Evolutionary conservation across 129 eudicot genomes (phyloP).

Genomic region (Flaveria sonorensis): DNA sequence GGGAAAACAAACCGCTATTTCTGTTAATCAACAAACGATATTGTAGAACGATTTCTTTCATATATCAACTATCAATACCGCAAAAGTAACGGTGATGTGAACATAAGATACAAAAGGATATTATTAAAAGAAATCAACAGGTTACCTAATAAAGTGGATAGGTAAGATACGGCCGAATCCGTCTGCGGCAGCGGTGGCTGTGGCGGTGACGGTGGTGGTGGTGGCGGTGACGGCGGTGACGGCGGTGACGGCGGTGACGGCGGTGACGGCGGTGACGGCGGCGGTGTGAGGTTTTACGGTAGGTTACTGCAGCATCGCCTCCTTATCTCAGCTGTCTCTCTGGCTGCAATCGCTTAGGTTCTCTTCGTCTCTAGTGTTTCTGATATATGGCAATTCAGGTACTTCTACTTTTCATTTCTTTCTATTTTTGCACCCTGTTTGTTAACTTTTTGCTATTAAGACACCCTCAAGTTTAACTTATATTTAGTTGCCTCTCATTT

Average conservation of each 20-base stretch:
- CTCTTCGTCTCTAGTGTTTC: neutral
- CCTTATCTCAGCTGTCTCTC: conserved; percentile 36
- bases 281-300: conserved; percentile 9
- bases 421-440: neutral
- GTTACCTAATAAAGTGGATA: conserved; percentile 20
- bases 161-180: conserved; percentile 9
- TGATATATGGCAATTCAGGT: conserved; percentile 31
- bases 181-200: neutral
- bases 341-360: conserved; percentile 29
- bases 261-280: neutral
- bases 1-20: neutral
- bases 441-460: neutral
- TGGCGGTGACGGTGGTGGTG: neutral
- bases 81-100: neutral
- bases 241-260: neutral
- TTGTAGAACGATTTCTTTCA: neutral
- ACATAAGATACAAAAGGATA: conserved; percentile 4
- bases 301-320: conserved; percentile 36
- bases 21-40: conserved; percentile 6
- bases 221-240: neutral
- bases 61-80: neutral
- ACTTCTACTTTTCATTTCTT: neutral
- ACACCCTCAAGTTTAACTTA: neutral
- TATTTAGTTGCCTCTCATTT: neutral
- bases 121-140: conserved; percentile 6